Conservation (phyloP, 140 eudicot genomes). For the Anethum foeniculum region DNA sequence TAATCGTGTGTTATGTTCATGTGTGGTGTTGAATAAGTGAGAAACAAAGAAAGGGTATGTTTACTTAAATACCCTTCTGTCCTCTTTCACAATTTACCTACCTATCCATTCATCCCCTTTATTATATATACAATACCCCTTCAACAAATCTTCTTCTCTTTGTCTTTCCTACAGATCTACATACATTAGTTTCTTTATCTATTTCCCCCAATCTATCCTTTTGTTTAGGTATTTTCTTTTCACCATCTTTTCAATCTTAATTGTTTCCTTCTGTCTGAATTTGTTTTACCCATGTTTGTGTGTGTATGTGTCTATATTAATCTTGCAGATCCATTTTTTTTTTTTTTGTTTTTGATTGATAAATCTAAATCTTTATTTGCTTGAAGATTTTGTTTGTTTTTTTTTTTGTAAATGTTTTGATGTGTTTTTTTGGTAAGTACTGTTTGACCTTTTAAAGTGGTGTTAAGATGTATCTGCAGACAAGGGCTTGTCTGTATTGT, state of each 20-base stretch:
- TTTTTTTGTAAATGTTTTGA: too few relatives aligned
- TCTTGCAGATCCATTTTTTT: neutral
- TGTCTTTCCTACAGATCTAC: neutral
- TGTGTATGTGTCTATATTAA: neutral
- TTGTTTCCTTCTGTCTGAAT: too few relatives aligned
- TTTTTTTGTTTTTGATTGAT: neutral
- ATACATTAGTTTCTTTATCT: neutral
- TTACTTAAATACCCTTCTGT: neutral
- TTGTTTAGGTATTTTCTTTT: constrained; percentile 1
- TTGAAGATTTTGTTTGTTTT: neutral
- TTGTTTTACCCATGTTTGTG: neutral
- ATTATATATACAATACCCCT: neutral
- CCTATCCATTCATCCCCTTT: neutral
- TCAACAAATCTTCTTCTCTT: neutral
- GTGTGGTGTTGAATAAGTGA: neutral
- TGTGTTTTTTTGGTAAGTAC: neutral
- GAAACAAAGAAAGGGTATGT: neutral
- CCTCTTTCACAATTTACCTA: neutral
- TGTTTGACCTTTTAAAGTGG: neutral
- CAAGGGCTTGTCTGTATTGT: neutral
- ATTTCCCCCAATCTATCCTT: neutral
- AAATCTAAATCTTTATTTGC: neutral
- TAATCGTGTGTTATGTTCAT: neutral
- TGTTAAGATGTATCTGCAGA: neutral
- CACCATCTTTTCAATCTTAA: neutral